Evolutionary conservation across 768 basidiomycete species (phyloP).

Genomic region (Lactarius hatsudake): DNA sequence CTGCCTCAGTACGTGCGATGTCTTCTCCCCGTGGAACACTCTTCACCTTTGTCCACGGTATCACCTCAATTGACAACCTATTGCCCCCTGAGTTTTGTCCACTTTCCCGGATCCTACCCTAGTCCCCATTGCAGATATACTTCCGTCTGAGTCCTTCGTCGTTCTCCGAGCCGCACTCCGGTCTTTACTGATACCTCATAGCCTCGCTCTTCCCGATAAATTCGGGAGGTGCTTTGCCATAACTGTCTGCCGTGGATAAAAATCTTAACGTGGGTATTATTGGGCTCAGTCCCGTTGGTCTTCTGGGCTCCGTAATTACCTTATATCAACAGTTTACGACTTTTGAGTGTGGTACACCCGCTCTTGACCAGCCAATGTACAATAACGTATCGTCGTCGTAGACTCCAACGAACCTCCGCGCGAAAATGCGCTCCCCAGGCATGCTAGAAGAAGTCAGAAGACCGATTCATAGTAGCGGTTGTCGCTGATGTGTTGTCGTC

Average conservation of each 20-base stretch:
- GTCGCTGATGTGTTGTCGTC: constrained; percentile 53
- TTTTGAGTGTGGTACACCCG: constrained; percentile 55
- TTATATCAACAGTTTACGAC: neutral
- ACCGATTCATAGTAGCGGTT: constrained; percentile 49
- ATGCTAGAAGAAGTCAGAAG: constrained; percentile 35
- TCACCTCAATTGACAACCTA: constrained; percentile 15
- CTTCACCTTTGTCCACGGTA: constrained; percentile 48
- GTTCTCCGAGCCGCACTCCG: constrained; percentile 63
- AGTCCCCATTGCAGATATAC: constrained; percentile 71
- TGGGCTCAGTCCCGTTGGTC: constrained; percentile 77
- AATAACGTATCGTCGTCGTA: constrained; percentile 59
- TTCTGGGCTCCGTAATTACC: constrained; percentile 39
- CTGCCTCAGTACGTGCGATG: constrained; percentile 80
- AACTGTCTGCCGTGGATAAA: constrained; percentile 46
- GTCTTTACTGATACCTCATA: constrained; percentile 58
- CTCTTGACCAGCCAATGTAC: constrained; percentile 51
- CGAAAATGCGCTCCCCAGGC: constrained; percentile 50
- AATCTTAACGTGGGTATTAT: constrained; percentile 61
- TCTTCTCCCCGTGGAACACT: constrained; percentile 75
- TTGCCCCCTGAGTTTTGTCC: constrained; percentile 27
- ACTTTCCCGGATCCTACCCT: constrained; percentile 59
- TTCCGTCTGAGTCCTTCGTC: constrained; percentile 79
- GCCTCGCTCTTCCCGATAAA: constrained; percentile 37
- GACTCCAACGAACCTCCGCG: constrained; percentile 47
- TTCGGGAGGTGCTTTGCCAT: constrained; percentile 20